phyloP scores from a whole-genome alignment of 257 asterid genomes.

The Nicotiana paniculata region DNA sequence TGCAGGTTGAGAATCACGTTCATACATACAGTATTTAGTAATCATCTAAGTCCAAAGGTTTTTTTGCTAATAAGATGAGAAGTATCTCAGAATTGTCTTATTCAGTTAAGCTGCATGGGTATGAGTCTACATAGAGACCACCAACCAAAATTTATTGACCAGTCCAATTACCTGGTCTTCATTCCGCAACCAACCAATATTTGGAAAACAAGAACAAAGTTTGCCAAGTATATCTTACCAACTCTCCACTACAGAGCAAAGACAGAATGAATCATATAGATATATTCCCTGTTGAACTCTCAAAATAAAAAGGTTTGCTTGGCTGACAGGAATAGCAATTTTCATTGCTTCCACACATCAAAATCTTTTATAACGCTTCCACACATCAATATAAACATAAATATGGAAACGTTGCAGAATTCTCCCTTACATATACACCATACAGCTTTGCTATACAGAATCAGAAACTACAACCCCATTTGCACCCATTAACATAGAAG shows the following conservation, averaged over 20 bases:
- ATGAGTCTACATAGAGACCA: background rate
- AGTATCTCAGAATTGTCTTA: background rate
- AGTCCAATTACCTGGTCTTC: background rate
- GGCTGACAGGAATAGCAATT: background rate
- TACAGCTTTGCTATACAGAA: background rate
- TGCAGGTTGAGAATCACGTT: background rate
- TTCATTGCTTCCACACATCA: background rate
- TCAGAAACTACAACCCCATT: background rate
- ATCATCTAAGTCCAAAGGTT: background rate
- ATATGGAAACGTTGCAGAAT: background rate
- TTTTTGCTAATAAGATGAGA: background rate
- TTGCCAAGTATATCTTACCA: background rate
- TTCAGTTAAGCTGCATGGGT: conserved; percentile 1
- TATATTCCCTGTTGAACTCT: background rate
- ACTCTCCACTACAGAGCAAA: background rate
- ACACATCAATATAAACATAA: background rate
- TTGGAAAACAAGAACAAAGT: background rate
- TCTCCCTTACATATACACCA: background rate
- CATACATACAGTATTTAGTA: background rate
- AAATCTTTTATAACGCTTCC: background rate
- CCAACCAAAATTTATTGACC: background rate
- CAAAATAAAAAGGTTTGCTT: background rate
- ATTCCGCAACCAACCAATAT: background rate
- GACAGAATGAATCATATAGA: background rate
- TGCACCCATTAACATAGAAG: background rate